phyloP scores from a whole-genome alignment of 2,329 filamentous ascomycete species.

The Pseudogymnoascus sp. region DNA sequence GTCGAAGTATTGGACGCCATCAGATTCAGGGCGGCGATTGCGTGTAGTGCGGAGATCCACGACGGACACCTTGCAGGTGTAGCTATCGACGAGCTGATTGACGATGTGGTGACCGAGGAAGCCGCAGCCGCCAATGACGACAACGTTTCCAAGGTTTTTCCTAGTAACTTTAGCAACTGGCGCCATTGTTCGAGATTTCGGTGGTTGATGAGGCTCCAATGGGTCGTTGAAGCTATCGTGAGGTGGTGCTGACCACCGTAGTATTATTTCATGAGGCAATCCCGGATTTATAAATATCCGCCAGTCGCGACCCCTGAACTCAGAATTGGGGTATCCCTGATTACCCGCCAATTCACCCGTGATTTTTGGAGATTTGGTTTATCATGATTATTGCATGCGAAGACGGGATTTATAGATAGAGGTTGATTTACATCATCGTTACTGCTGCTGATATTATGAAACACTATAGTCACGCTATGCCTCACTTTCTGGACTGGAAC shows the following conservation, averaged over 20 bases:
- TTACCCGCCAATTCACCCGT: not conserved
- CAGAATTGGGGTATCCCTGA: not conserved
- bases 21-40: conserved; percentile 54
- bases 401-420: not conserved
- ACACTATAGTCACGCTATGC: not conserved
- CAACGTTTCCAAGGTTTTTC: conserved; percentile 55
- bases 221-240: conserved; percentile 6
- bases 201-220: conserved; percentile 7
- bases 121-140: conserved; percentile 77
- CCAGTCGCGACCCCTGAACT: not conserved
- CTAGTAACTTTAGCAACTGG: conserved; percentile 13
- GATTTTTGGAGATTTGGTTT: not conserved
- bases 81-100: conserved; percentile 59
- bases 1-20: conserved; percentile 61
- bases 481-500: not conserved
- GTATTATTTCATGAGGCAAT: conserved; percentile 1
- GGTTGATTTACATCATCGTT: not conserved
- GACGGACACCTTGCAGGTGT: conserved; percentile 54
- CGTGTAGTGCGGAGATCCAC: conserved; percentile 65
- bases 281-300: conserved; percentile 7
- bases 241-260: not conserved
- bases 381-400: not conserved
- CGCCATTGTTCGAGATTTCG: not conserved
- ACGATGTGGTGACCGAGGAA: conserved; percentile 81
- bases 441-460: not conserved